A percentile compares a stretch with the other conserved stretches of the same genome.
These are phyloP conservation scores for Xylaria flabelliformis DNA, from an alignment of 495 filamentous ascomycete genomes.

Conservation along the genomic window DNA sequence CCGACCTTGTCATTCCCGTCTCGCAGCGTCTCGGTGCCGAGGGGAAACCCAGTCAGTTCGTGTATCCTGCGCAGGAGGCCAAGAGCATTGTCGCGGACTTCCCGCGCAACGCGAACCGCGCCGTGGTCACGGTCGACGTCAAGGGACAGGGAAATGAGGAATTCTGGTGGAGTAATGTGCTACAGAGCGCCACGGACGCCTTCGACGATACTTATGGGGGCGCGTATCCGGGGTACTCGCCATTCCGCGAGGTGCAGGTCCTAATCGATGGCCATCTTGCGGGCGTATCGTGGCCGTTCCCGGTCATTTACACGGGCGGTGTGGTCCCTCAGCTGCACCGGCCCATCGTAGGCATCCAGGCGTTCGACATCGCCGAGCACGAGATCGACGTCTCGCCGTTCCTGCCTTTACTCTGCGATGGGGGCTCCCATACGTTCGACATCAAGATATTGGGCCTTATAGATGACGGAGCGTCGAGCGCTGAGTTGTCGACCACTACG, in stretches of 20 bases:
- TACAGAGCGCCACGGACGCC: constrained; percentile 64
- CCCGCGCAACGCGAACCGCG: constrained; percentile 70
- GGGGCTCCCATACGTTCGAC: constrained; percentile 69
- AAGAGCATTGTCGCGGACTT: constrained; percentile 61
- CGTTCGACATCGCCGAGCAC: constrained; percentile 82
- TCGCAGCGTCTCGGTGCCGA: constrained; percentile 62
- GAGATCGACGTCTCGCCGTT: constrained; percentile 89
- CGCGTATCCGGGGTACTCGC: constrained; percentile 73
- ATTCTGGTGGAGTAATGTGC: constrained; percentile 90
- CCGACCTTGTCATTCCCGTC: constrained; percentile 78
- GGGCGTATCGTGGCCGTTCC: constrained; percentile 88
- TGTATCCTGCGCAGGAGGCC: constrained; percentile 68
- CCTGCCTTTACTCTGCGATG: constrained; percentile 74
- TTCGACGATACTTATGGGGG: constrained; percentile 65
- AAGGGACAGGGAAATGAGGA: constrained; percentile 83
- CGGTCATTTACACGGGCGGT: constrained; percentile 88
- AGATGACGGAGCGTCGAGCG: constrained; percentile 53
- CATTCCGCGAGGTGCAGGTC: constrained; percentile 85
- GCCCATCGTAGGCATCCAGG: constrained; percentile 83
- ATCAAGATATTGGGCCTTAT: constrained; percentile 72
- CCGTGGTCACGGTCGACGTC: constrained; percentile 79
- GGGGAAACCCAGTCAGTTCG: constrained; percentile 71
- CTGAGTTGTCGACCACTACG: constrained; percentile 64
- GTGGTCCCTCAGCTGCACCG: constrained; percentile 83
- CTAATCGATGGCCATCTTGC: constrained; percentile 78